These are phyloP conservation scores for Arthrobotrys sphaeroides DNA, from an alignment of 2,329 filamentous ascomycete species.

Conservation along the genomic window DNA sequence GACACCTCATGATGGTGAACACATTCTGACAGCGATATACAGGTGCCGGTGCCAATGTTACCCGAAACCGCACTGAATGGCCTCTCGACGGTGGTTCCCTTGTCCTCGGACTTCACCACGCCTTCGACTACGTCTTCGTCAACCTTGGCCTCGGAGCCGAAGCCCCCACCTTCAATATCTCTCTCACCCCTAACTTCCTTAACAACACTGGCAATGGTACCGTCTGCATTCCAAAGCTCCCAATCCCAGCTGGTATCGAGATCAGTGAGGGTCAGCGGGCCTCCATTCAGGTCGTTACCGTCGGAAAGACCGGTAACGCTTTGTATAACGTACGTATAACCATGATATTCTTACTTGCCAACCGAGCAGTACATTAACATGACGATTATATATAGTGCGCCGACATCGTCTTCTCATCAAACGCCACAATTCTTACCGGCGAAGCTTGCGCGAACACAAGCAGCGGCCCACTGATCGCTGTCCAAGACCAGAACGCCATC, in stretches of 20 bases:
- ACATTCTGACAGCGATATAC: not conserved
- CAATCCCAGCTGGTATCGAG: constrained; percentile 66
- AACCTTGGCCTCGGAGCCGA: constrained; percentile 67
- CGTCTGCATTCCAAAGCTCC: constrained; percentile 72
- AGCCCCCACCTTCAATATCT: constrained; percentile 73
- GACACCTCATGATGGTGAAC: not conserved
- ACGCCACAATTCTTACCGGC: constrained; percentile 64
- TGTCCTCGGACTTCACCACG: constrained; percentile 66
- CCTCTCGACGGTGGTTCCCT: constrained; percentile 66
- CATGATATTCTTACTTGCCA: not conserved
- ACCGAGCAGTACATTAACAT: not conserved
- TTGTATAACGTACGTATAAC: constrained; percentile 69
- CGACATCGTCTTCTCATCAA: constrained; percentile 73
- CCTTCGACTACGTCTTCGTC: constrained; percentile 66
- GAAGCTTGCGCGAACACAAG: constrained; percentile 70
- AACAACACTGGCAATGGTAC: constrained; percentile 70
- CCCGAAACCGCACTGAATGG: constrained; percentile 64
- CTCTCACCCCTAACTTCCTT: constrained; percentile 70
- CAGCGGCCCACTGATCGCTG: constrained; percentile 59
- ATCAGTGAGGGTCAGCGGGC: constrained; percentile 71
- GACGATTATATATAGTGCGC: constrained; percentile 71
- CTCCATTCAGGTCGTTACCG: constrained; percentile 75
- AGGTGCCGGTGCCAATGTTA: constrained; percentile 36
- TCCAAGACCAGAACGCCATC: constrained; percentile 21
- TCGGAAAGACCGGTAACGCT: constrained; percentile 68